phyloP scores from a whole-genome alignment of 2,329 filamentous ascomycete species.

The Zasmidium citrigriseum region DNA sequence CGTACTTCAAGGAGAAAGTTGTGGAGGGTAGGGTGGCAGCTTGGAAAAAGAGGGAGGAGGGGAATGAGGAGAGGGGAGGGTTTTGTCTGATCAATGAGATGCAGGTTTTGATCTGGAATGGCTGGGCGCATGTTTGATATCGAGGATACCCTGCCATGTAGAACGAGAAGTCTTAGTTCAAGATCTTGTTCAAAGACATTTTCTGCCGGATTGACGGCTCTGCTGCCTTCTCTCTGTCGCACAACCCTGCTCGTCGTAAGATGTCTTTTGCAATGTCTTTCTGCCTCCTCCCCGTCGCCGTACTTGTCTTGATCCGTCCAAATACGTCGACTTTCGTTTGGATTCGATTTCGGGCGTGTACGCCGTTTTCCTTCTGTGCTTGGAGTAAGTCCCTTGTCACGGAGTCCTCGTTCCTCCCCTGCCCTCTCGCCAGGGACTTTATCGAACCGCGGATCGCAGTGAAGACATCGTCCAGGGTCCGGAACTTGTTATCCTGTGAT shows the following conservation, averaged over 20 bases:
- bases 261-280: neutral
- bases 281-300: neutral
- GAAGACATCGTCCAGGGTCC: neutral
- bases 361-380: neutral
- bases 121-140: slow-evolving; percentile 32
- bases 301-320: neutral
- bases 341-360: neutral
- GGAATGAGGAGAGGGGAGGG: slow-evolving; percentile 35
- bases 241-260: neutral
- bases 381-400: neutral
- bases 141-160: too few species aligned
- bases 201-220: neutral
- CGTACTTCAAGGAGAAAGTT: slow-evolving; percentile 31
- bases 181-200: neutral
- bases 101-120: slow-evolving; percentile 30
- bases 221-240: neutral
- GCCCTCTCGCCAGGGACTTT: neutral
- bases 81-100: slow-evolving; percentile 33
- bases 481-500: too few species aligned
- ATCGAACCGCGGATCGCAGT: neutral
- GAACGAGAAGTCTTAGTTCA: neutral
- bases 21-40: slow-evolving; percentile 24
- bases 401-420: neutral
- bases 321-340: neutral
- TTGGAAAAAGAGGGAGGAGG: slow-evolving; percentile 21